Evolutionary conservation across 805 yeast genomes (phyloP), one percentile per base, ranked within the genome.

Genomic region (Scheffersomyces lignosus): DNA sequence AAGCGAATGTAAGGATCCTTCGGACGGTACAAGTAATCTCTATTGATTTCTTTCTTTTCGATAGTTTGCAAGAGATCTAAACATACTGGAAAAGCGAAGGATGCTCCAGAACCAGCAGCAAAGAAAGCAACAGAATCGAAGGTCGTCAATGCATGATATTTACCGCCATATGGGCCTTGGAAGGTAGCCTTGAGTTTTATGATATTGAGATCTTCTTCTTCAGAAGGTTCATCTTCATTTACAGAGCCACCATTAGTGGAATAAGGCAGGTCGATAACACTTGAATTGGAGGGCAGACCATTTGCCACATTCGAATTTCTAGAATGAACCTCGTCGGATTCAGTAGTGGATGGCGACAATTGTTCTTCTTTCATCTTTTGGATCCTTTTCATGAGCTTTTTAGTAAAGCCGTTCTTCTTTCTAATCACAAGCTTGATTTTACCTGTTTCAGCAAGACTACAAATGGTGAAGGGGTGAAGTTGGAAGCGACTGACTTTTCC

Each of bases 161-260:
- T 49, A 2, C 68, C 75, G 0, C 78, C 78, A 41, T 59, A 67
- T 0, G 80, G 80, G 0, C 80, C 80, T 22, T 59, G 59, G 27
- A 73, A 54, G 3, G 56, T 34, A 0, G 68, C 73, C 26, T 65
- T 68, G 39, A 71, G 33, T 12, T 51, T 47, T 22, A 48, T 36
- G 6, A 45, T 33, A 9, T 16, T 15, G 15, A 22, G 27, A 7
- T 15, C 23, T 9, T 26, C 27, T 4, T 27, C 33, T 5, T 28
- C 40, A 4, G 30, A 28, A 3, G 26, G 14, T 15, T 29, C 33
- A 20, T 37, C 30, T 25, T 24, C 34, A 27, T 18, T 29, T 20
- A 20, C 10, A 10, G 24, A 20, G n/a, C n/a, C n/a, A n/a, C n/a
- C n/a, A n/a, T n/a, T n/a, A 15, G 5, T 5, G 10, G 24, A 20